Evolutionary conservation across 805 yeast genomes (phyloP), one percentile per base, ranked within the genome.

Genomic region (Zygotorulaspora florentina): DNA sequence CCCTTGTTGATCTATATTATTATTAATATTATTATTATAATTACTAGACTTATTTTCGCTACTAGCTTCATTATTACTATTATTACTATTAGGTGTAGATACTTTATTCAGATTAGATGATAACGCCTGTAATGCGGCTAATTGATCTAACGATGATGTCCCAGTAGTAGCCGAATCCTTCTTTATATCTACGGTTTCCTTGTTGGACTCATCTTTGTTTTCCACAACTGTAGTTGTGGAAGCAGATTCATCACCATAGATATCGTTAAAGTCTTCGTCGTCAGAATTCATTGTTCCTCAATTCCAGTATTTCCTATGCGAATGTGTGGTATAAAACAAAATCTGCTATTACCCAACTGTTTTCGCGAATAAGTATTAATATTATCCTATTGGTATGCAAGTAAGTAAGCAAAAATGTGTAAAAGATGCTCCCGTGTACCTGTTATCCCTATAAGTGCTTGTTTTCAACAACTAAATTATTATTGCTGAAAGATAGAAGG

Each of bases 241-340:
- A 34, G 56, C 52, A 36, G 54, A 55, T 39, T 57, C 72, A 45
- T 66, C 67, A 43, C 69, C 69, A 69, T 90, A 90, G 69, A 90
- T 87, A 66, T 90, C 96, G 69, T 89, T 95, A 68, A 90, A 90
- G 66, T 89, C 96, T 69, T 90, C 97, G 71, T 89, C 96, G 69
- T 88, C 96, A 50, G 84, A 77, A 49, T 84, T 77, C 85, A 81
- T 81, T 45, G 46, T 67, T 48, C 30, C 36, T 47, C 25, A 20
- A 7, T 7, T 20, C 25, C 25, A 20, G 25, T 15, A 9, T 20
- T 35, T 17, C 38, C 38, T 35, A 15, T 35, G 12, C 18, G 30
- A 33, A 20, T 20, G 25, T 20, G 4, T 20, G 25, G 25, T 20
- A 20, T 20, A 5, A 20, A 29, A 12, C 33, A 29, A 8, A 29